Evolutionary conservation across 2,329 filamentous ascomycete genomes (phyloP).

Genomic region (Paraconiothyrium brasiliense): DNA sequence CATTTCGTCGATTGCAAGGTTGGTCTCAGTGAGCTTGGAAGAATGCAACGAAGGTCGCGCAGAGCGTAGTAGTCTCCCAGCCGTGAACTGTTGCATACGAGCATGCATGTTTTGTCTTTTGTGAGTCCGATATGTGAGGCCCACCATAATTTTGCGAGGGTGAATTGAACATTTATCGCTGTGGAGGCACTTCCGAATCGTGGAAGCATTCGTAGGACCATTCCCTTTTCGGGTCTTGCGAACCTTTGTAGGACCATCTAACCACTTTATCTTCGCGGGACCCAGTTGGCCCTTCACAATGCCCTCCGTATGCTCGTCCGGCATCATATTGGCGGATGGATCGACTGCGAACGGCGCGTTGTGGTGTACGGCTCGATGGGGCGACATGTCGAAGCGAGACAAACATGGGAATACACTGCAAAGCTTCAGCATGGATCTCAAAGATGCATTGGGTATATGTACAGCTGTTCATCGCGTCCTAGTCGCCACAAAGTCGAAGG

Average conservation of each 20-base stretch:
- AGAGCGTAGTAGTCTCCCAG: no score
- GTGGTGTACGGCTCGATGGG: conserved; percentile 3
- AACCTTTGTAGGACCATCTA: neutral
- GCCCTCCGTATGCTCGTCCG: neutral
- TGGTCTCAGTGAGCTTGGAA: no score
- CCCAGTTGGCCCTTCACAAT: neutral
- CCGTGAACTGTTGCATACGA: no score
- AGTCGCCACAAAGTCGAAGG: neutral
- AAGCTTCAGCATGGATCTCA: conserved; percentile 1
- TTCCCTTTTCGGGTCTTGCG: neutral
- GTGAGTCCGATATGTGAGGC: no score
- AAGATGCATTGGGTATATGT: neutral
- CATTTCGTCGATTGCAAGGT: neutral
- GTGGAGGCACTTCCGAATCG: no score
- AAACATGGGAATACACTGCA: neutral
- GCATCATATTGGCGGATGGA: neutral
- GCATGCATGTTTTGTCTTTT: no score
- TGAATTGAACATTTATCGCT: no score
- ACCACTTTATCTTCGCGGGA: neutral
- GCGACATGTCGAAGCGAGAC: neutral
- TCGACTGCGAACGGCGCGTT: neutral
- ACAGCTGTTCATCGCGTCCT: neutral
- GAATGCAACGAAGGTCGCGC: no score
- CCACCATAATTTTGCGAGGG: no score
- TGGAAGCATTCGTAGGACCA: no score